Evolutionary conservation across 345 rosid species (phyloP), one percentile per base, ranked within the genome.

Genomic region (Syzygium jambos): DNA sequence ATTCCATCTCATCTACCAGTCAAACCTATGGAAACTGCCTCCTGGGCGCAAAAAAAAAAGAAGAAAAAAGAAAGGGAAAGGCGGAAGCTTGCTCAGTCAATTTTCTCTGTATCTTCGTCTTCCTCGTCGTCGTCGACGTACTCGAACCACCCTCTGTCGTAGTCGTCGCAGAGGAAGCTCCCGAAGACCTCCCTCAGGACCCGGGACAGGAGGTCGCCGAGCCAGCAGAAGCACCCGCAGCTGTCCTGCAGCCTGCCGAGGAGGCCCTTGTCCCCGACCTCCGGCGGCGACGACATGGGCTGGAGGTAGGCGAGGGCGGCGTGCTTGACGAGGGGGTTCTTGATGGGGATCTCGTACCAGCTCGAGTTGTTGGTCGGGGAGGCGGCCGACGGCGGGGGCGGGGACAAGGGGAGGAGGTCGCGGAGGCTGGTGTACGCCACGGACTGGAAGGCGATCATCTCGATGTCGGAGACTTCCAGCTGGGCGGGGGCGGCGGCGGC

Each of bases 271-370:
- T 87, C 90, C 16, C 89, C 92, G 14, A 83, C 85, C 80, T 86
- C 93, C 29, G 91, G 90, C 2, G 93, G 90, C 49, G 85, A 89
- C 56, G 92, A 90, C 94, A 91, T 92, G 63, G 96, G 95, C 92
- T 92, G 95, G 87, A 95, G 88, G 88, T 95, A 93, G 55, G 97
- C 93, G 91, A 90, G 59, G 56, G 95, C 95, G 5, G 95, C 97
- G 7, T 92, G 95, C 91, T 93, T 95, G 38, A 95, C 95, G 10
- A 93, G 92, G 23, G 92, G 94, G 52, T 93, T 94, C 90, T 88
- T 91, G 86, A 95, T 92, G 77, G 97, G 93, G 30, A 95, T 90
- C 90, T 94, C 95, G 80, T 89, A 3, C 92, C 92, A 93, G 92
- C 94, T 92, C 43, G 94, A 90, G 87, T 92, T 90, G 84, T 85